Evolutionary conservation across 148 eudicot genomes (phyloP).

Genomic region (Linanthus parryae): DNA sequence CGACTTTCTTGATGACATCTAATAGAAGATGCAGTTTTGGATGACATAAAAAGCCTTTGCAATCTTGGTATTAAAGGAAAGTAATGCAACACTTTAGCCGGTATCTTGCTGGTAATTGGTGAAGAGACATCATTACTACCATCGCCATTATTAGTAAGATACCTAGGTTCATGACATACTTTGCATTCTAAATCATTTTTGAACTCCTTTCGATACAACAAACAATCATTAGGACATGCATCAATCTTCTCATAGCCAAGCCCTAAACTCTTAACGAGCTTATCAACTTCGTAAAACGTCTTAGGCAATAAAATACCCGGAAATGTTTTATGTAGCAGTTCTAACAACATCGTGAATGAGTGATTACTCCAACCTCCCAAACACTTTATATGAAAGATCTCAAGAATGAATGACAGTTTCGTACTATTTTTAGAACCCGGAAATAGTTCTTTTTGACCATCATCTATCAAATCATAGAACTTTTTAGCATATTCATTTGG

Average conservation of each 20-base stretch:
- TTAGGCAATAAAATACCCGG: neutral
- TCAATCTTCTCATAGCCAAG: neutral
- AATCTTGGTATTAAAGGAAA: slow-evolving; percentile 6
- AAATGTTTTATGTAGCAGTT: neutral
- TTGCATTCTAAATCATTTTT: neutral
- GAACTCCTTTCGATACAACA: neutral
- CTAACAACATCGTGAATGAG: slow-evolving; percentile 1
- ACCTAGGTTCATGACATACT: neutral
- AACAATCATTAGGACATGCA: neutral
- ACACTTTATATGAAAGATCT: neutral
- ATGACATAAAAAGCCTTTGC: neutral
- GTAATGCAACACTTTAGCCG: neutral
- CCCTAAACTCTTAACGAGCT: neutral
- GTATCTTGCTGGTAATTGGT: neutral
- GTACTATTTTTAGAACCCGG: neutral
- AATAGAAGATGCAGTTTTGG: neutral
- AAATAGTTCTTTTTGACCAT: slow-evolving; percentile 1
- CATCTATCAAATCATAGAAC: no score
- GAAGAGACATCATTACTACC: neutral
- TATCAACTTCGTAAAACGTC: neutral
- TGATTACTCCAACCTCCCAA: neutral
- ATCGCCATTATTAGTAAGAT: neutral
- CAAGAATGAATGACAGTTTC: slow-evolving; percentile 1
- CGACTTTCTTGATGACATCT: slow-evolving; percentile 5
- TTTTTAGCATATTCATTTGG: no score